phyloP scores from a whole-genome alignment of 495 filamentous ascomycete species.

The Tetracladium marchalianum region DNA sequence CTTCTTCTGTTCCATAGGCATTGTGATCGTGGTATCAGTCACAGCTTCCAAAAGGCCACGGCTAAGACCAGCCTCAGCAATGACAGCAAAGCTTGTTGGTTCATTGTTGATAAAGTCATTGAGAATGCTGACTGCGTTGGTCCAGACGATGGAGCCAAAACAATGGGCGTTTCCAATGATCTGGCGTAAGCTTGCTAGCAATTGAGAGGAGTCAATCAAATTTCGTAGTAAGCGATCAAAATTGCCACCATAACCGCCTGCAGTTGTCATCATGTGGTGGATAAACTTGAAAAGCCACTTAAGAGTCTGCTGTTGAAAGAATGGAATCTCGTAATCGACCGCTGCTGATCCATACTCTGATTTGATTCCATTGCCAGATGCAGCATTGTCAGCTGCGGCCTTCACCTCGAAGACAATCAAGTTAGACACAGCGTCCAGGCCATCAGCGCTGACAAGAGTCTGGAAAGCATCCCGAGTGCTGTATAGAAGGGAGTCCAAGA shows the following conservation, averaged over 20 bases:
- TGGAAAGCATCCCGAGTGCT: slow-evolving; percentile 71
- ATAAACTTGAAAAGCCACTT: slow-evolving; percentile 94
- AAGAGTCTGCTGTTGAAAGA: slow-evolving; percentile 81
- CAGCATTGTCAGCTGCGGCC: slow-evolving; percentile 52
- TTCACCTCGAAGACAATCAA: slow-evolving; percentile 74
- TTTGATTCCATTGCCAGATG: slow-evolving; percentile 62
- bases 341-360: slow-evolving; percentile 66
- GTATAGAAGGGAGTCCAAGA: slow-evolving; percentile 81
- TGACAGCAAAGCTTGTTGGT: slow-evolving; percentile 91
- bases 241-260: slow-evolving; percentile 53
- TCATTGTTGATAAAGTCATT: slow-evolving; percentile 98
- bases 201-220: slow-evolving; percentile 81
- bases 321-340: slow-evolving; percentile 88
- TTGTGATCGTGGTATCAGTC: slow-evolving; percentile 36
- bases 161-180: slow-evolving; percentile 70
- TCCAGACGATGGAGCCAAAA: slow-evolving; percentile 92
- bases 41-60: slow-evolving; percentile 73
- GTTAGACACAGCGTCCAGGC: slow-evolving; percentile 77
- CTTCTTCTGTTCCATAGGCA: slow-evolving; percentile 11
- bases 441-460: slow-evolving; percentile 64
- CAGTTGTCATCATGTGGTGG: slow-evolving; percentile 86
- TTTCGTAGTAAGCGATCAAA: slow-evolving; percentile 86
- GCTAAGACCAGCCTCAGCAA: slow-evolving; percentile 87
- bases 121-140: slow-evolving; percentile 77
- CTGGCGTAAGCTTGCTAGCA: slow-evolving; percentile 65